Evolutionary conservation across 176 grass and related monocot genomes (phyloP), one percentile per base, ranked within the genome.

Genomic region (Elaeis guineensis): DNA sequence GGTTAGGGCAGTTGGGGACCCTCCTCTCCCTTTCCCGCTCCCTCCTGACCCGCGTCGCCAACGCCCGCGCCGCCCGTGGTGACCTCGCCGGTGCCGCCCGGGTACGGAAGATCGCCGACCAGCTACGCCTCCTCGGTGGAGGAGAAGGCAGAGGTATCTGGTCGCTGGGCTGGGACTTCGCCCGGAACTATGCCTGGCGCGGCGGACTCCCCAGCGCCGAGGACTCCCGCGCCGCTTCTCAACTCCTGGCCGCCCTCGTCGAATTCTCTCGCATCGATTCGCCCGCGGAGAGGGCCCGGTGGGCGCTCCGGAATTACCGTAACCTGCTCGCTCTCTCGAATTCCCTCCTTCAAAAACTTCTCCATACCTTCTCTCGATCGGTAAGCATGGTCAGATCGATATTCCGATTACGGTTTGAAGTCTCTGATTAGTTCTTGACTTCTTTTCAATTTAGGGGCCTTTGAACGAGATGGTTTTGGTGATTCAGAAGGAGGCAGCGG

Each of bases 11-110:
- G 66, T 76, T 78, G 67, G 63, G 70, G 19, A 71, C 76, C 14
- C 64, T 83, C 19, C 72, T 91, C 63, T 92, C 84, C 29, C 79
- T 98, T 54, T 97, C 93, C 70, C 79, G 81, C 57, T 89, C 93
- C 44, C 93, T 98, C 81, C 81, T 98, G 55, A 44, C 79, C 61
- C 87, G 93, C 67, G 51, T 98, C 30, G 84, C 79, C 67, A 71
- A 74, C 67, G 59, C 84, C 50, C 87, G 87, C 12, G 72, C 71
- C 24, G 75, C 77, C 17, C 84, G 87, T 9, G 79, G 84, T 6
- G 84, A 98, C 49, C 62, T 61, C 55, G 57, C 70, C 16, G 87
- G 81, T 25, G 79, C 87, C 9, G 74, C 67, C 5, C 82, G 93
- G 15, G 70, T 35, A 4, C 79, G 79, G 19, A 30, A 66, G n/a